Conservation (phyloP, 768 basidiomycete genomes). For the Rhizopogon vinicolor region DNA sequence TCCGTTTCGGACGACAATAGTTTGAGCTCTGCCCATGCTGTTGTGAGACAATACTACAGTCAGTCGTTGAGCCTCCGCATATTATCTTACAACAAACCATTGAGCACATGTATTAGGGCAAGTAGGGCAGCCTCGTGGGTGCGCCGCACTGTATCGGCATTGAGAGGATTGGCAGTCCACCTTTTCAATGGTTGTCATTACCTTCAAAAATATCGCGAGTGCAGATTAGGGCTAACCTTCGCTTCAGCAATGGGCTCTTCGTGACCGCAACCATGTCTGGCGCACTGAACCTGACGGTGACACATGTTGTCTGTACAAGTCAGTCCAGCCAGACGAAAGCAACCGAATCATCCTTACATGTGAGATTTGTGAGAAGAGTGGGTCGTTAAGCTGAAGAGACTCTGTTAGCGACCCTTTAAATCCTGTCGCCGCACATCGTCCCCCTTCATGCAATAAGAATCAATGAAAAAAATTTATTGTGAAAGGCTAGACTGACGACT, state of each 20-base stretch:
- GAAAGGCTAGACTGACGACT: background rate
- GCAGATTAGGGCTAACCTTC: conserved; percentile 19
- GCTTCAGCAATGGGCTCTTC: conserved; percentile 22
- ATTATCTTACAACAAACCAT: conserved; percentile 24
- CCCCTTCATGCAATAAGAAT: conserved; percentile 4
- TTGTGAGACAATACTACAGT: conserved; percentile 1
- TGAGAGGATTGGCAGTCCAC: conserved; percentile 35
- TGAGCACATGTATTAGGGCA: conserved; percentile 38
- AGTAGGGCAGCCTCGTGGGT: conserved; percentile 27
- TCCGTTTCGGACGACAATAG: conserved; percentile 13
- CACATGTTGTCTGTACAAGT: conserved; percentile 31
- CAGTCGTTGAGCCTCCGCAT: conserved; percentile 7
- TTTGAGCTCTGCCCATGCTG: conserved; percentile 20
- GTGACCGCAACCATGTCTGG: conserved; percentile 36
- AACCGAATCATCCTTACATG: background rate
- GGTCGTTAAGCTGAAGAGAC: background rate
- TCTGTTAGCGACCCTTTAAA: conserved; percentile 17
- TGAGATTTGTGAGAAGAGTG: background rate
- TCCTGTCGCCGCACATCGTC: conserved; percentile 1
- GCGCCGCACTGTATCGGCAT: conserved; percentile 41
- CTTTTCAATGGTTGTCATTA: conserved; percentile 17
- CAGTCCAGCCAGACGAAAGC: background rate
- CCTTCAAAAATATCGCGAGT: background rate
- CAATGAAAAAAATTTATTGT: background rate
- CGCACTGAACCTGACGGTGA: conserved; percentile 35